Percentiles rank a stretch among this genome's conserved stretches.
These are phyloP conservation scores for Calonectria naviculata DNA, from an alignment of 2,329 filamentous ascomycete genomes.

Conservation along the genomic window DNA sequence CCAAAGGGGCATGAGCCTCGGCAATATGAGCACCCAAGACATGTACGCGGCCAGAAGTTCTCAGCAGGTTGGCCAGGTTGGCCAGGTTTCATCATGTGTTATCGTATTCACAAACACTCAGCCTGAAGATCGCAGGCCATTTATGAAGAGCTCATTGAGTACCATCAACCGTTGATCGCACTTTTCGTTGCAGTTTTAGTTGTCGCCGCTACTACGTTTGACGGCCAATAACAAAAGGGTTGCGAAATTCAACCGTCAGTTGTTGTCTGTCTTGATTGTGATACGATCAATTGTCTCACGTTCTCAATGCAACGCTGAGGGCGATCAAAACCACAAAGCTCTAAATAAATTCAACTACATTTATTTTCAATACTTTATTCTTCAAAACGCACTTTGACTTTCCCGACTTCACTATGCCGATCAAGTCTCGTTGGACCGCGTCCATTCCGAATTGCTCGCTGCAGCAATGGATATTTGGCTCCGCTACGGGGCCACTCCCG, in stretches of 20 bases:
- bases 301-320: no score
- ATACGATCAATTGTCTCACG: no score
- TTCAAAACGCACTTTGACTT: neutral
- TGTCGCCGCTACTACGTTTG: no score
- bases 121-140: neutral
- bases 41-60: neutral
- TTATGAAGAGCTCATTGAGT: neutral
- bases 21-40: neutral
- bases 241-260: no score
- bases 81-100: neutral
- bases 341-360: no score
- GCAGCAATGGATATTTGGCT: slow-evolving; percentile 66
- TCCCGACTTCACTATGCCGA: slow-evolving; percentile 50
- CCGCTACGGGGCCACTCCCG: slow-evolving; percentile 52
- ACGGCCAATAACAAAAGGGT: no score
- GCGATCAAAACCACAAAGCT: neutral
- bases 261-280: no score
- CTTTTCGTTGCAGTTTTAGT: no score
- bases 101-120: neutral
- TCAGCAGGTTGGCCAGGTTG: no score
- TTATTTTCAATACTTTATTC: neutral
- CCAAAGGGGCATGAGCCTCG: neutral
- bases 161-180: no score
- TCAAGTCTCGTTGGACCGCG: slow-evolving; percentile 57
- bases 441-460: slow-evolving; percentile 60